Evolutionary conservation across 2,329 filamentous ascomycete genomes (phyloP).

Genomic region (Colletotrichum kahawae): DNA sequence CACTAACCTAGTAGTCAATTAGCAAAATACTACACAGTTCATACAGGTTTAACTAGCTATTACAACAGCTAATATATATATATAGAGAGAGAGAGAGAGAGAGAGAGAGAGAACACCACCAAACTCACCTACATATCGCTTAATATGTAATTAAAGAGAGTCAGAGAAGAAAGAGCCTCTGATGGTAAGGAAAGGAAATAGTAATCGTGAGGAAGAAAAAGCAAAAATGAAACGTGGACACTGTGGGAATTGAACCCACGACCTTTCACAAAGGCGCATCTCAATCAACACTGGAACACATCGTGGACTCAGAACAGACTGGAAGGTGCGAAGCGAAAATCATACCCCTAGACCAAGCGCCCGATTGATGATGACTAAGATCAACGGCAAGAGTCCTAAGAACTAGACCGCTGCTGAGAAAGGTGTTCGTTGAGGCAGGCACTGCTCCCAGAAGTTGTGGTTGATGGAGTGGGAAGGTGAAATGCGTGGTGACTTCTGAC

Average conservation of each 20-base stretch:
- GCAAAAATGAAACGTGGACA: neutral
- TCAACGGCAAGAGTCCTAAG: fast-evolving
- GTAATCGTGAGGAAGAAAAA: neutral
- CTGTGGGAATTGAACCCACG: constrained; percentile 12
- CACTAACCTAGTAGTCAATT: neutral
- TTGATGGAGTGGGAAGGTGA: neutral
- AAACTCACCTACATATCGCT: neutral
- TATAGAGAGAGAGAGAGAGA: neutral
- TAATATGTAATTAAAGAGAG: neutral
- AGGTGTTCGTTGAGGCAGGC: fast-evolving
- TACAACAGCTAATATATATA: too few relatives aligned
- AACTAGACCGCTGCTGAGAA: fast-evolving
- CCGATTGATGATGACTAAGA: neutral
- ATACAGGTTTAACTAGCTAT: too few relatives aligned
- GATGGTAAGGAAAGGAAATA: neutral
- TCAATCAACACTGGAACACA: neutral
- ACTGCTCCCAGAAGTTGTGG: neutral
- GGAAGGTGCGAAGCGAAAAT: constrained; percentile 12
- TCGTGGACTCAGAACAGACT: fast-evolving
- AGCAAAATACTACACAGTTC: neutral
- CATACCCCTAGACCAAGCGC: constrained; percentile 19
- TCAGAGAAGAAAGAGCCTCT: neutral
- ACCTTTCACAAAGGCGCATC: constrained; percentile 2
- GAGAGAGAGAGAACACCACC: neutral
- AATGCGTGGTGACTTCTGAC: neutral